Evolutionary conservation across 345 rosid species (phyloP), one percentile per base, ranked within the genome.

Genomic region (Rhodamnia rubescens): DNA sequence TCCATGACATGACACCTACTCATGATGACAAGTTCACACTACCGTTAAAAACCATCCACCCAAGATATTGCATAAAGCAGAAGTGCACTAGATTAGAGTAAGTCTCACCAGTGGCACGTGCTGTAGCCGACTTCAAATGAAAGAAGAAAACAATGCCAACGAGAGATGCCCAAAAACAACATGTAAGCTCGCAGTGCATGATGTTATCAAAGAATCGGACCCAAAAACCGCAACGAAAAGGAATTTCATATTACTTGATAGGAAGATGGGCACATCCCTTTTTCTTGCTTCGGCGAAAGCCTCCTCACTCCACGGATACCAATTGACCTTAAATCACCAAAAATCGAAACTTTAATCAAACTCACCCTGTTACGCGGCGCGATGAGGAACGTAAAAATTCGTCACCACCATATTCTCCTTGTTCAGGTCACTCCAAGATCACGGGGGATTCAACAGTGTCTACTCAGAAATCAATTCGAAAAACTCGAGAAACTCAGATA

Each of bases 1-100:
- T 97, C 98, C 98, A 97, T 95, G 69, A 93, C 99, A 92, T 97
- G 99, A 83, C 99, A 95, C 99, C 99, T 97, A 18, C 47, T 69
- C 47, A 36, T 69, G 78, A 69, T 85, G 83, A 49, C 84, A 42
- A 85, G 51, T 40, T 49, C 85, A 52, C 11, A 50, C 58, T 22
- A 84, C 26, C 85, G 84, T 56, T 75, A 69, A 29, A 8, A n/a
- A 82, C 55, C 29, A 61, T n/a, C 26, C 58, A 40, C 58, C 42
- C 10, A 85, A 29, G 54, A 32, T 40, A 44, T 74, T 44, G 18
- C 42, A 32, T 80, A 36, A 32, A 85, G 40, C 61, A 52, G 26
- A 13, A 83, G 61, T 6, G 47, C 84, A 32, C 15, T 18, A 86
- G 80, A 82, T 47, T 69, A 82, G 82, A 2, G 85, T 86, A 86